phyloP scores from a whole-genome alignment of 257 asterid species.

The Plantago elongata region DNA sequence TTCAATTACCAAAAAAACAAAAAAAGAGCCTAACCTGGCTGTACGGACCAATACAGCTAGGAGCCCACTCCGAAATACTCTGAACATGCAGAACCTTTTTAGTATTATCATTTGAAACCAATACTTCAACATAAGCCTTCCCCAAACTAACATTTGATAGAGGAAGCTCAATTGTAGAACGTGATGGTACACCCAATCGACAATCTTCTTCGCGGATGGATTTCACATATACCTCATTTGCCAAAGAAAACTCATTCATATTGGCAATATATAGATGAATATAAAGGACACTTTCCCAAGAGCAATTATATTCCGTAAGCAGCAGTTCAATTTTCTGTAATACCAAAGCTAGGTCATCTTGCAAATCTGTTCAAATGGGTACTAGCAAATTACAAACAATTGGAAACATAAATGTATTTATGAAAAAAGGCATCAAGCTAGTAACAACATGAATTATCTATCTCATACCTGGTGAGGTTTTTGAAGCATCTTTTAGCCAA shows the following conservation, averaged over 20 bases:
- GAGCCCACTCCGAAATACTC: constrained; percentile 98
- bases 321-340: constrained; percentile 55
- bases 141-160: constrained; percentile 76
- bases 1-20: background rate
- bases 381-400: constrained; percentile 14
- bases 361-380: constrained; percentile 45
- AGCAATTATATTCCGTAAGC: constrained; percentile 48
- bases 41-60: constrained; percentile 98
- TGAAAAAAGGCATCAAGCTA: background rate
- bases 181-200: constrained; percentile 90
- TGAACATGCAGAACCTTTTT: constrained; percentile 95
- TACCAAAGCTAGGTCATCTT: constrained; percentile 58
- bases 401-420: constrained; percentile 10
- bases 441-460: background rate
- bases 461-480: constrained; percentile 57
- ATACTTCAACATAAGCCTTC: constrained; percentile 76
- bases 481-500: constrained; percentile 63
- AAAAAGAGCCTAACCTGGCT: constrained; percentile 71
- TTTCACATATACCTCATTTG: constrained; percentile 75
- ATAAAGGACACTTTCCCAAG: constrained; percentile 91
- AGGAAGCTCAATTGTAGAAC: constrained; percentile 94
- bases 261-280: constrained; percentile 79
- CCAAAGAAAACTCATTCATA: constrained; percentile 65
- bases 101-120: constrained; percentile 61
- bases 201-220: constrained; percentile 88